Base-by-base conservation (phyloP, 2,329 filamentous ascomycete genomes). In the Dactylonectria estremocensis region DNA sequence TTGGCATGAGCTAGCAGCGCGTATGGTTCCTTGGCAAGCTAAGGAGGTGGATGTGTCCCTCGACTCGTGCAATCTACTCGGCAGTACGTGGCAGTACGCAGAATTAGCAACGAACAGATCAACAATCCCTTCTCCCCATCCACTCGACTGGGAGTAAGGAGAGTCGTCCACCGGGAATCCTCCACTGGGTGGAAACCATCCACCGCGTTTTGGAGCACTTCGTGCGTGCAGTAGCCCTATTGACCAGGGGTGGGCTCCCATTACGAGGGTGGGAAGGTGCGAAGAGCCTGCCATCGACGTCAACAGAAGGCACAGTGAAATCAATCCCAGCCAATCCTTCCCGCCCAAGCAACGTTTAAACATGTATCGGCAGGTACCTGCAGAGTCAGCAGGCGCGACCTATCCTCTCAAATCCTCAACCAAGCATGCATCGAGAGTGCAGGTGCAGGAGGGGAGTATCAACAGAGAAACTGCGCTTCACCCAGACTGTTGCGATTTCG, bases 271-370 rank as follows among this genome's bases (percentile, higher is more conserved):
- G 24, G 48, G 48, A 31, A 33, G 48, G 48, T 50, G 16, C 48
- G 48, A 50, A 22, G 24, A 14, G 48, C 24, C 9, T 52, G 31
- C 20, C 50, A 33, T 31, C 49, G 28, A 50, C 22, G 31, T 33
- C 49, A 52, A 33, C 20, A 18, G 28, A 16, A 3, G 16, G 50
- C 31, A n/a, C 50, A 28, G 49, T n/a, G 24, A 52, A 52, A 31
- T 52, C n/a, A 9, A 18, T 33, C 33, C 28, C 24, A 52, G 49
- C 28, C 49, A 33, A 33, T 52, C 49, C 49, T 52, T 52, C 49
- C 49, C 49, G 49, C 49, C 16, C n/a, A 50, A 33, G 24, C 40
- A 43, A 43, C 6, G 16, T 43, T 43, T 16, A 43, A 18, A n/a
- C 16, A 43, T 5, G 40, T n/a, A 43, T 7, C 40, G 40, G 13